Evolutionary conservation across 495 filamentous ascomycete genomes (phyloP).

Genomic region (Parathielavia appendiculata): DNA sequence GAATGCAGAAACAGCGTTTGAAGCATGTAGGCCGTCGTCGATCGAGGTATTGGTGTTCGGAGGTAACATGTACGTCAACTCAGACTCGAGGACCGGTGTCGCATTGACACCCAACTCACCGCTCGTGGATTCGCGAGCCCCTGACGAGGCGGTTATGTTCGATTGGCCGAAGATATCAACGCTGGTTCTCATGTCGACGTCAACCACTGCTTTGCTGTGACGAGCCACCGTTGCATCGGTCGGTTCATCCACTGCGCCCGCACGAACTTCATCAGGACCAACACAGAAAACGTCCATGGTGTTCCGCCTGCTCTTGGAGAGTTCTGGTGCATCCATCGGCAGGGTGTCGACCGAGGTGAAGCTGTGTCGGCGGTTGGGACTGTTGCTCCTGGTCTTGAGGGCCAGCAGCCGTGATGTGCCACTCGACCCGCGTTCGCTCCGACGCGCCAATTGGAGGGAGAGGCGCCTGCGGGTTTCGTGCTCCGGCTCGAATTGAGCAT

Average conservation of each 20-base stretch:
- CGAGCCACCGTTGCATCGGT: background rate
- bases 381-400: constrained; percentile 16
- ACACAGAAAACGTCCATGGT: constrained; percentile 21
- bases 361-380: constrained; percentile 30
- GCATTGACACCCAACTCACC: background rate
- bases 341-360: constrained; percentile 12
- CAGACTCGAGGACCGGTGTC: too few relatives aligned
- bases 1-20: constrained; percentile 3
- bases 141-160: background rate
- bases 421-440: constrained; percentile 26
- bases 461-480: constrained; percentile 28
- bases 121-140: background rate
- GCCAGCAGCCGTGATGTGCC: constrained; percentile 19
- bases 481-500: constrained; percentile 16
- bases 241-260: background rate
- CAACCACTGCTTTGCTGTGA: constrained; percentile 15
- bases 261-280: background rate
- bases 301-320: constrained; percentile 19
- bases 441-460: constrained; percentile 28
- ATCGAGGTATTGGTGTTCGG: background rate
- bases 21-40: background rate
- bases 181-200: constrained; percentile 29
- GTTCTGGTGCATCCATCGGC: background rate
- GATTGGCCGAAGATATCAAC: constrained; percentile 30
- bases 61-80: background rate